Conservation (phyloP, 441 rosid genomes). For the Theobroma grandiflorum region DNA sequence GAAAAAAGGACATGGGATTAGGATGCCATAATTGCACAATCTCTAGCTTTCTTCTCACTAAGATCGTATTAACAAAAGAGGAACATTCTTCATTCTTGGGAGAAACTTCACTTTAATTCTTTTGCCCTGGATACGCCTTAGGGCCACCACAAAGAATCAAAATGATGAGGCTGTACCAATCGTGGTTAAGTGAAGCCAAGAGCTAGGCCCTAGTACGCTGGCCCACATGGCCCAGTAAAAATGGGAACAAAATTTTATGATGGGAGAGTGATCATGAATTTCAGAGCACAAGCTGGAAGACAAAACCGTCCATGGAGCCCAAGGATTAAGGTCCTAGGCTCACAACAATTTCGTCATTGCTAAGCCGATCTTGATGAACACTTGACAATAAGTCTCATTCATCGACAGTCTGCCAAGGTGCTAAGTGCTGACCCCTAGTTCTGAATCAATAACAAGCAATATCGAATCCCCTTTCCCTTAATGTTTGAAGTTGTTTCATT, state of each 20-base stretch:
- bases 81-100: conserved; percentile 21
- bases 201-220: neutral
- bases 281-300: neutral
- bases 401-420: neutral
- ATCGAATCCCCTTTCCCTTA: neutral
- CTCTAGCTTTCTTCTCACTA: neutral
- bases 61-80: conserved; percentile 11
- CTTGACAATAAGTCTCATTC: neutral
- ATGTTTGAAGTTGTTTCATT: neutral
- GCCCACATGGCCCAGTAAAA: neutral
- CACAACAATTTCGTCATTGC: neutral
- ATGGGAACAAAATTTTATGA: conserved; percentile 12
- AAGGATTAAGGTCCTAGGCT: neutral
- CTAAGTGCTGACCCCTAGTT: neutral
- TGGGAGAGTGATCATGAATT: neutral
- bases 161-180: conserved; percentile 16
- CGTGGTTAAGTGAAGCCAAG: neutral
- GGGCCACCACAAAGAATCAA: conserved; percentile 22
- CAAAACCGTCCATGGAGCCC: neutral
- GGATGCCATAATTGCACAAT: neutral
- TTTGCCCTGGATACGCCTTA: neutral
- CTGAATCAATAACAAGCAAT: neutral
- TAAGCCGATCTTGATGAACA: neutral
- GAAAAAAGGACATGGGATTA: neutral
- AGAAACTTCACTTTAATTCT: neutral